Evolutionary conservation across 148 eudicot genomes (phyloP), one percentile per base, ranked within the genome.

Genomic region (Chenopodium quinoa): DNA sequence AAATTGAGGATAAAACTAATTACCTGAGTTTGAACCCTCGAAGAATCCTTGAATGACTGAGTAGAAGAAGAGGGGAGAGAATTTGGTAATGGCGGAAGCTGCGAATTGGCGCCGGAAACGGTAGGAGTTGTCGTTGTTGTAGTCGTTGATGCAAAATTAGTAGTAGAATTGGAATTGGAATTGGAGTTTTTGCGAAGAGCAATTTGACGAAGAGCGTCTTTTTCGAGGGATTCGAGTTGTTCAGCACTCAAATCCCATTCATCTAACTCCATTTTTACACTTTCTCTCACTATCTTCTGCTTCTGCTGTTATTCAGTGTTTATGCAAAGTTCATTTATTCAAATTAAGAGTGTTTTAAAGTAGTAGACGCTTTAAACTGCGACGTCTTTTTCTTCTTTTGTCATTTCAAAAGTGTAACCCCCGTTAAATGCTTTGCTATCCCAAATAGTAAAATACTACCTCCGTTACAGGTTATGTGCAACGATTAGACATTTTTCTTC

Each of bases 201-300:
- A 84, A 95, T 86, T 85, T 89, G 92, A 66, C 84, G 84, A 47
- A 92, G 46, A 75, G 99, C 99, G 32, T 93, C 90, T 82, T 88
- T 84, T 81, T 95, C 99, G 0, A 95, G 88, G 32, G 80, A 73
- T 78, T 95, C 99, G 7, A 93, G 84, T 20, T 91, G 88, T 71
- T 92, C 99, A 0, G 88, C 88, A 76, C 92, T 95, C 62, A 95
- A 78, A 0, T 86, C 91, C 92, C 96, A 95, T 16, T 90, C 95
- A 4, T 81, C 70, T 5, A 78, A 27, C 47, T 60, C 81, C 83
- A 84, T 80, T n/a, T 3, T 71, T 13, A 50, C 54, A 9, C 13
- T 50, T 13, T 50, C 14, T 50, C 54, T 12, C 54, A 9, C 54
- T 50, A 2, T 50, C 2, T 50, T 50, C 54, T 50, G 1, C 14